Percentiles rank a stretch among this genome's conserved stretches.
Conservation (phyloP, 2,329 filamentous ascomycete species). For the Fusarium sarcochroum region DNA sequence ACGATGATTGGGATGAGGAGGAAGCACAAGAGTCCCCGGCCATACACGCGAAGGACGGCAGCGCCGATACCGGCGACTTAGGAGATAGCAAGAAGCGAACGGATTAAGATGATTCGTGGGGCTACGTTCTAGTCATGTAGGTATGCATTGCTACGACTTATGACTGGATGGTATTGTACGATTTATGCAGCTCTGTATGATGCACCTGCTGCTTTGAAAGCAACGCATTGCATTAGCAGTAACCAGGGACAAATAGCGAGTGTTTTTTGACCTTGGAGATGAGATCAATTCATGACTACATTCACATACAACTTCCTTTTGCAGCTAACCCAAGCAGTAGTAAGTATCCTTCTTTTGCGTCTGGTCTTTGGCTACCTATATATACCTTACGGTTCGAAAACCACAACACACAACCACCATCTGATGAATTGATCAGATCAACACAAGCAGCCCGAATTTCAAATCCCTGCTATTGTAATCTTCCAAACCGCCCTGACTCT, state of each 20-base stretch:
- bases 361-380: too few species aligned
- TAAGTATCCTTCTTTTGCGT: too few species aligned
- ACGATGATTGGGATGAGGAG: constrained; percentile 70
- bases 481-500: too few species aligned
- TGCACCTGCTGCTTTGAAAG: constrained; percentile 4
- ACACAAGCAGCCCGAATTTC: too few species aligned
- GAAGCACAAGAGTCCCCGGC: constrained; percentile 52
- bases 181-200: constrained; percentile 18
- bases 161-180: constrained; percentile 27
- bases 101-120: constrained; percentile 45
- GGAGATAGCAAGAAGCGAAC: constrained; percentile 53
- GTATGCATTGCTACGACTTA: constrained; percentile 8
- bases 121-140: neutral
- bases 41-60: constrained; percentile 38
- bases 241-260: constrained; percentile 4
- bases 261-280: constrained; percentile 1
- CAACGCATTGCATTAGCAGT: constrained; percentile 4
- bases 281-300: neutral
- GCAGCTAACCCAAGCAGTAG: neutral
- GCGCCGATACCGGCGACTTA: constrained; percentile 46
- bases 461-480: too few species aligned
- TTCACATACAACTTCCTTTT: neutral
- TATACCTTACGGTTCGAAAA: too few species aligned
- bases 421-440: too few species aligned
- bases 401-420: too few species aligned